Base-by-base conservation (phyloP, 306 rosid genomes). In the Datisca glomerata region DNA sequence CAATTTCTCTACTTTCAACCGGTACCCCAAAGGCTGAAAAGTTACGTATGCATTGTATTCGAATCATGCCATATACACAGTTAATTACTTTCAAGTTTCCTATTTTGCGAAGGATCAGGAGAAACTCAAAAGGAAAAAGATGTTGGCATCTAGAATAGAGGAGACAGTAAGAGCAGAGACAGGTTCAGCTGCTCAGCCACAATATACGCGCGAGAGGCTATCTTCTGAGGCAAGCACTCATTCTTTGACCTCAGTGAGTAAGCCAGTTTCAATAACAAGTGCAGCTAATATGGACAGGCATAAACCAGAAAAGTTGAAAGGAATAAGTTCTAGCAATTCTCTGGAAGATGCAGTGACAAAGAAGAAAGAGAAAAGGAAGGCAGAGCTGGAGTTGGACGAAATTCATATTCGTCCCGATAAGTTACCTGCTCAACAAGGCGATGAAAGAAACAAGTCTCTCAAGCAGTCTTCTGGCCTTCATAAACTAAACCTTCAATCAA, bases 321-420 rank as follows among this genome's bases (percentile, higher is more conserved):
- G 73, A 47, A 74, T n/a, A n/a, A n/a, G 65, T 50, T 73, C 72
- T 31, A 70, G 63, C 73, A 73, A 56, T 60, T 58, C 77, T 32
- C 31, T 43, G 28, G 94, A 84, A 18, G 93, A 84, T 31, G 48
- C 45, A 0, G 66, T 72, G 53, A 51, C 61, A 24, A 91, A 78
- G 74, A 86, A 74, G 67, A 81, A 91, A 76, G 63, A 56, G 22
- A 91, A 78, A 75, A 74, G 86, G 63, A 91, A 61, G 69, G 76
- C 91, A 22, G 98, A 80, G 37, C 39, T 29, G 21, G 96, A 84
- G 53, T 59, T 56, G 42, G 86, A 80, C 12, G 85, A 68, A 62
- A 62, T 61, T 33, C 77, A 64, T 44, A 47, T 41, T 39, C 75
- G 77, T 35, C 60, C 72, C 0, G 95, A 79, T 64, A 83, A 74